Conservation (phyloP, 2,329 filamentous ascomycete genomes). For the Zymoseptoria passerinii region DNA sequence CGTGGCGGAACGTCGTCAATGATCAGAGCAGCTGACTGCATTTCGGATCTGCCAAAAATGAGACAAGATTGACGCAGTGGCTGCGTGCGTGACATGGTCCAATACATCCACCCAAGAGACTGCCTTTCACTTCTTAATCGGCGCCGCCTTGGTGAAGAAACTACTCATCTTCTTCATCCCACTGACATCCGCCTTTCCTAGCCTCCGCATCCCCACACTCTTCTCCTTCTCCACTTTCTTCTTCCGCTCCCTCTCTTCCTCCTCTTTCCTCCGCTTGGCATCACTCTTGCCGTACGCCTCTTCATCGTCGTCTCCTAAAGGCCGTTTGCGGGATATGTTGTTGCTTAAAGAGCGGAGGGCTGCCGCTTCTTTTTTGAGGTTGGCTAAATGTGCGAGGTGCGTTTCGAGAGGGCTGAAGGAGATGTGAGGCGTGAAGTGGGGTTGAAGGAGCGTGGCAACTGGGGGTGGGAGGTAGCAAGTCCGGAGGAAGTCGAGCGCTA, state of each 20-base stretch:
- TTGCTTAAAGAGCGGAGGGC: constrained; percentile 60
- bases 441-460: constrained; percentile 39
- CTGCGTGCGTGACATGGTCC: too few relatives aligned
- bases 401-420: constrained; percentile 65
- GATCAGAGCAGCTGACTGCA: not conserved
- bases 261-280: constrained; percentile 76
- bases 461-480: constrained; percentile 50
- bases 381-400: constrained; percentile 59
- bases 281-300: constrained; percentile 50
- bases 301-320: constrained; percentile 52
- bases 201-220: constrained; percentile 55
- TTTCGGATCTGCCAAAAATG: not conserved
- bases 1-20: too few relatives aligned
- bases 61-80: too few relatives aligned
- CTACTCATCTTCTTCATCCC: constrained; percentile 97
- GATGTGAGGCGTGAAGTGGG: constrained; percentile 37
- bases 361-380: constrained; percentile 62
- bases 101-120: not conserved
- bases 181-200: constrained; percentile 81
- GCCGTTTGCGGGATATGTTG: constrained; percentile 59
- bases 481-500: constrained; percentile 57
- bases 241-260: constrained; percentile 81
- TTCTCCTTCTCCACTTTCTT: constrained; percentile 61
- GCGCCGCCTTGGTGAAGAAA: constrained; percentile 67
- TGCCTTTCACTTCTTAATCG: constrained; percentile 10